Percentiles rank a stretch among this genome's conserved stretches.
Conservation (phyloP, 2,329 filamentous ascomycete species). For the Fusarium lyarnte region DNA sequence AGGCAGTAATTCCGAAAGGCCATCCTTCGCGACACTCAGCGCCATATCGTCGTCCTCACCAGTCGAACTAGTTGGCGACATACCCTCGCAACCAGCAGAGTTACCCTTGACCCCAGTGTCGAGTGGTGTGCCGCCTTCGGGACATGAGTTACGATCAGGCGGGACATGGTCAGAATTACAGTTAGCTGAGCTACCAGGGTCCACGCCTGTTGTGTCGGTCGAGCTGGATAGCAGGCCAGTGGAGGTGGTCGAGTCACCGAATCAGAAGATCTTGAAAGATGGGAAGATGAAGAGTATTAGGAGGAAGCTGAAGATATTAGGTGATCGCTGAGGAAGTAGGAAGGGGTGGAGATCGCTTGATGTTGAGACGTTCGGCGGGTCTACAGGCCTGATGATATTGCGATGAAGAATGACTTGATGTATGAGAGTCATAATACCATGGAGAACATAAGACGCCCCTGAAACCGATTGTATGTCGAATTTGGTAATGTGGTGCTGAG, state of each 20-base stretch:
- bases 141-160: background rate
- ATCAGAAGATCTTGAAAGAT: background rate
- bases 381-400: fast-evolving
- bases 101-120: background rate
- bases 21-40: background rate
- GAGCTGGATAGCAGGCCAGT: background rate
- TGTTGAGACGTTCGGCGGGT: background rate
- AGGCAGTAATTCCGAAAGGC: background rate
- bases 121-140: background rate
- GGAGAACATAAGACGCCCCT: background rate
- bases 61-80: background rate
- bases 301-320: background rate
- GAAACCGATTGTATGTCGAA: too few species aligned
- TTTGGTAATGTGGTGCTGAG: background rate
- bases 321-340: background rate
- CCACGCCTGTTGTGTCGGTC: background rate
- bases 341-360: background rate
- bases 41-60: background rate
- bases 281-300: background rate
- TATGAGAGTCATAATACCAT: background rate
- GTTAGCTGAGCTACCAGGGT: background rate
- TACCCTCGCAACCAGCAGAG: background rate
- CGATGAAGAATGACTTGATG: background rate
- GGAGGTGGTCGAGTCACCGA: background rate
- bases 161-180: background rate